Base-by-base conservation (phyloP, 768 basidiomycete species). In the Kwoniella sp. region DNA sequence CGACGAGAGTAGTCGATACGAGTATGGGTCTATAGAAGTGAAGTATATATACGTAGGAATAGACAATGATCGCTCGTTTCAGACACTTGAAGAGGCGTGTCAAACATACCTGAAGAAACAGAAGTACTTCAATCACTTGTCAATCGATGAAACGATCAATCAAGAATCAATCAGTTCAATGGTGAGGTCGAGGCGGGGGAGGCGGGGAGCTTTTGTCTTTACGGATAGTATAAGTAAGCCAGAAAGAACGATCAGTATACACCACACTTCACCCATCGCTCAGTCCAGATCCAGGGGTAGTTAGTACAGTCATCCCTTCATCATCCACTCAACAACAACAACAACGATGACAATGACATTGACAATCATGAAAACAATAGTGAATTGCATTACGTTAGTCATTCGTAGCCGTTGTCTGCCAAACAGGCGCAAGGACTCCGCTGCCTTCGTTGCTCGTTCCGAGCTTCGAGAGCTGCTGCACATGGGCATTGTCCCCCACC, bases 101-200 rank as follows among this genome's bases (percentile, higher is more conserved):
- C n/a, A n/a, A 29, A 55, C 15, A 56, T 56, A 28, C 34, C 13
- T 34, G 30, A 20, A 17, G 20, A 20, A 15, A 3, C 17, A 50
- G 15, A 47, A 60, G n/a, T 22, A n/a, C 47, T 61, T 55, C 60
- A 41, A 15, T 61, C 60, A 54, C 7, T 45, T 7, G 37, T 61
- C 52, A 54, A 53, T 61, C 60, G 28, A n/a, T 45, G 0, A 12
- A 22, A 9, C 22, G 25, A 25, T 54, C 15, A 30, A 45, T 45
- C 41, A 45, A 11, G 9, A 20, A 17, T 34, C 34, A 13, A 34
- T 34, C 34, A 34, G 34, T 13, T 34, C 34, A n/a, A n/a, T n/a
- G n/a, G n/a, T n/a, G n/a, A n/a, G n/a, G n/a, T n/a, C n/a, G n/a
- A n/a, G n/a, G n/a, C n/a, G n/a, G n/a, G n/a, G n/a, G n/a, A n/a